Base-by-base conservation (phyloP, 768 basidiomycete genomes). In the Boletus subparvulus region DNA sequence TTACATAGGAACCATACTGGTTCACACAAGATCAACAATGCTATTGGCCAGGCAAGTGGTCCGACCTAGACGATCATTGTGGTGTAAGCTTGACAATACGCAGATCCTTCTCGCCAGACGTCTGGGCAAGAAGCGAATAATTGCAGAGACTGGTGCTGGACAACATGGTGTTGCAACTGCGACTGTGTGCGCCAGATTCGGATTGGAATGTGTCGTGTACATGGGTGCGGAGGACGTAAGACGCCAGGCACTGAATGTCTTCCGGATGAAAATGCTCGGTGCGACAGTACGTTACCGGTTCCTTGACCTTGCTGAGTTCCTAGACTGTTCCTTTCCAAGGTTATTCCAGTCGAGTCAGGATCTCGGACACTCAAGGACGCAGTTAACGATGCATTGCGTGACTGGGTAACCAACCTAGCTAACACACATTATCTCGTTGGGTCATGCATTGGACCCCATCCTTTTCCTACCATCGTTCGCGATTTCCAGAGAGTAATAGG, bases 141-240 rank as follows among this genome's bases (percentile, higher is more conserved):
- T 98, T 62, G 97, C 97, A 33, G 97, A 99, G 78, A 98, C 97
- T 1, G 97, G 97, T 59, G 97, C 97, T 1, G 97, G 97, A 16
- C 97, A 98, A 71, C 97, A 99, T 71, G 97, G 97, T 70, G 97
- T 99, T 32, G 97, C 97, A 21, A 98, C 97, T 46, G 97, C 97
- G 2, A 99, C 97, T 6, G 97, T 93, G 24, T 98, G 97, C 64
- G 97, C 97, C 24, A 90, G 91, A 64, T 99, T 98, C 65, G 95
- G 92, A 7, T 71, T 98, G 80, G 87, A 97, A 74, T 99, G 97
- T 69, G 74, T 96, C 63, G 82, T 99, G 67, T 99, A 95, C 76
- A 99, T 99, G 97, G 97, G 97, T 50, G 85, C 92, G 26, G 97
- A 98, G 73, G 97, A 98, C 69, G 95, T 98, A 16, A 84, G 94